Evolutionary conservation across 306 rosid species (phyloP).

Genomic region (Potentilla sterilis): DNA sequence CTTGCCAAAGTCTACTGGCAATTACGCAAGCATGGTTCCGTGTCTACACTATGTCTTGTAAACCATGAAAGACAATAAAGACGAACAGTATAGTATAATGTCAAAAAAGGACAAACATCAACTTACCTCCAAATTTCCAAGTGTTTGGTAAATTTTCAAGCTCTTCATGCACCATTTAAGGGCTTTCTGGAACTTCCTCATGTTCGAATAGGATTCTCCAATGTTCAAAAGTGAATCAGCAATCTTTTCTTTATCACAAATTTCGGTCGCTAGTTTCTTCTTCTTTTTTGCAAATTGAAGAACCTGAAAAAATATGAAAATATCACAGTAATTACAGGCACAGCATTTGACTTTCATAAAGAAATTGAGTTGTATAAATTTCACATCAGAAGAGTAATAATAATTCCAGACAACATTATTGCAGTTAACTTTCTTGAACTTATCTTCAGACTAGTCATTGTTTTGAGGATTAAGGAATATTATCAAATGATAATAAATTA

Average conservation of each 20-base stretch:
- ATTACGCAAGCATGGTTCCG: neutral
- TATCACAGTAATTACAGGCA: constrained; percentile 13
- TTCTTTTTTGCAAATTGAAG: constrained; percentile 74
- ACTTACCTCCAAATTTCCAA: constrained; percentile 77
- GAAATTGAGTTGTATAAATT: neutral
- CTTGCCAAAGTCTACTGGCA: neutral
- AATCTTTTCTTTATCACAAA: constrained; percentile 70
- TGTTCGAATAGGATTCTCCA: constrained; percentile 82
- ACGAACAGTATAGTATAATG: constrained; percentile 3
- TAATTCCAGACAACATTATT: neutral
- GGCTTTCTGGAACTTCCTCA: constrained; percentile 65
- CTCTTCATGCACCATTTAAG: constrained; percentile 80
- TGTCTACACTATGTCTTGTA: neutral
- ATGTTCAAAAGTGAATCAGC: constrained; percentile 64
- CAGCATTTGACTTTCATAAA: neutral
- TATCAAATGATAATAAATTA: neutral
- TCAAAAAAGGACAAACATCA: constrained; percentile 20
- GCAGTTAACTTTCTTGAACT: neutral
- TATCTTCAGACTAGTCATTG: neutral
- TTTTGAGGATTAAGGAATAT: neutral
- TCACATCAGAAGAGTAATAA: neutral
- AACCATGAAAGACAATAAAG: constrained; percentile 2
- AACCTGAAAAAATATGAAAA: constrained; percentile 47
- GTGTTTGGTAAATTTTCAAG: constrained; percentile 61
- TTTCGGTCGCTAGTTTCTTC: constrained; percentile 62